Conservation (phyloP, 1,139 yeast genomes). For the Yarrowia galli region DNA sequence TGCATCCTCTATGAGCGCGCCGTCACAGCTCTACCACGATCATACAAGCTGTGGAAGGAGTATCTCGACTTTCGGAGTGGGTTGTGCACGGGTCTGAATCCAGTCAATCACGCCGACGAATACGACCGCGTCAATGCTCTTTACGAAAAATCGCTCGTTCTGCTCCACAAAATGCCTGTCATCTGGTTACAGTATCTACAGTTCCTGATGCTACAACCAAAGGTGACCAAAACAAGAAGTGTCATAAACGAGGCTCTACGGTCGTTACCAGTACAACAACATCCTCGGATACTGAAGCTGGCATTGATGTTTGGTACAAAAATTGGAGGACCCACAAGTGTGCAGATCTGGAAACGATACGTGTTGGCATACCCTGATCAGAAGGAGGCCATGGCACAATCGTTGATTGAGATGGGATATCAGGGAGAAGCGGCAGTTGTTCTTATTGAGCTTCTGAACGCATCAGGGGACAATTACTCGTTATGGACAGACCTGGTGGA, state of each 20-base stretch:
- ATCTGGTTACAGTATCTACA: conserved; percentile 66
- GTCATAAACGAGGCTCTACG: conserved; percentile 63
- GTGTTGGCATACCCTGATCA: conserved; percentile 53
- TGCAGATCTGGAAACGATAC: conserved; percentile 57
- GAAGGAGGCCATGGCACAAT: conserved; percentile 49
- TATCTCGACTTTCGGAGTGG: conserved; percentile 57
- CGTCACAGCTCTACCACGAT: conserved; percentile 56
- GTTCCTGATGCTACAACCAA: conserved; percentile 54
- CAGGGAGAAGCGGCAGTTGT: conserved; percentile 41
- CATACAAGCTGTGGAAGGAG: conserved; percentile 64
- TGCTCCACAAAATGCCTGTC: conserved; percentile 57
- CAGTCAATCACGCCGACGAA: conserved; percentile 48
- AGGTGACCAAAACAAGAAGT: conserved; percentile 57
- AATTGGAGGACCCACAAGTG: conserved; percentile 57
- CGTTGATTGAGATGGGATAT: conserved; percentile 46
- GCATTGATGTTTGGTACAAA: conserved; percentile 61
- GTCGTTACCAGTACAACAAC: conserved; percentile 61
- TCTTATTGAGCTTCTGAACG: conserved; percentile 49
- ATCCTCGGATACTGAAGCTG: conserved; percentile 66
- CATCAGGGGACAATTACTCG: conserved; percentile 47
- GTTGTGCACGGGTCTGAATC: conserved; percentile 49
- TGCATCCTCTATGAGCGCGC: conserved; percentile 63
- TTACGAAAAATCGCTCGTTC: conserved; percentile 59
- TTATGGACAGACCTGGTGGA: conserved; percentile 61
- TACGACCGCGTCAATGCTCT: conserved; percentile 53